Evolutionary conservation across 768 basidiomycete species (phyloP).

Genomic region (Collybia nuda): DNA sequence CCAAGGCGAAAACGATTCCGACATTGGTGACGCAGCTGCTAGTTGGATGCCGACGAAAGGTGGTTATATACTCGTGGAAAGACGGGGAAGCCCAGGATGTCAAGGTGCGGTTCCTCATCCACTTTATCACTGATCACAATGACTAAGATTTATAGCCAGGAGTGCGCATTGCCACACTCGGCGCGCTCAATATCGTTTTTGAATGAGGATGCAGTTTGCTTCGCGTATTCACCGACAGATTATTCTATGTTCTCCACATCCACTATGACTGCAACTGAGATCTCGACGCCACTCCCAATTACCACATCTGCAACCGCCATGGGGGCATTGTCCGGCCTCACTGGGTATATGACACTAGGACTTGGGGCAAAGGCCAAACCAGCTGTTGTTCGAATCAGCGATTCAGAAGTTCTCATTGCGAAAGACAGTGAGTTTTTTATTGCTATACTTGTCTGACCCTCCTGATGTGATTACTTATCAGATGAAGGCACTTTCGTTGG

Average conservation of each 20-base stretch:
- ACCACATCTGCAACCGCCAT: slow-evolving; percentile 51
- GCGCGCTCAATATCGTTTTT: slow-evolving; percentile 84
- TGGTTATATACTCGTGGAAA: slow-evolving; percentile 84
- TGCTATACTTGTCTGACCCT: not conserved
- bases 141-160: slow-evolving; percentile 44
- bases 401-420: slow-evolving; percentile 66
- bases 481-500: slow-evolving; percentile 72
- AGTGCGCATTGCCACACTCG: slow-evolving; percentile 83
- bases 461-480: slow-evolving; percentile 23
- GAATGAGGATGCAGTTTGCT: slow-evolving; percentile 56
- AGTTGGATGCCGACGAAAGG: slow-evolving; percentile 83
- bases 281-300: slow-evolving; percentile 48
- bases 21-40: slow-evolving; percentile 73
- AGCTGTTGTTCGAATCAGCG: slow-evolving; percentile 50
- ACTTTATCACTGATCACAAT: not conserved
- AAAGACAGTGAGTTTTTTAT: slow-evolving; percentile 67
- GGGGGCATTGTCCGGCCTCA: slow-evolving; percentile 76
- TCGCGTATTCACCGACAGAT: slow-evolving; percentile 81
- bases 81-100: slow-evolving; percentile 77
- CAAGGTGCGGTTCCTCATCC: slow-evolving; percentile 45
- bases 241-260: slow-evolving; percentile 72
- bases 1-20: slow-evolving; percentile 50
- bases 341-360: slow-evolving; percentile 85
- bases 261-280: slow-evolving; percentile 54
- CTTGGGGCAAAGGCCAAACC: slow-evolving; percentile 76